These are phyloP conservation scores for Canavalia gladiata DNA, from an alignment of 306 rosid species.

Conservation along the genomic window DNA sequence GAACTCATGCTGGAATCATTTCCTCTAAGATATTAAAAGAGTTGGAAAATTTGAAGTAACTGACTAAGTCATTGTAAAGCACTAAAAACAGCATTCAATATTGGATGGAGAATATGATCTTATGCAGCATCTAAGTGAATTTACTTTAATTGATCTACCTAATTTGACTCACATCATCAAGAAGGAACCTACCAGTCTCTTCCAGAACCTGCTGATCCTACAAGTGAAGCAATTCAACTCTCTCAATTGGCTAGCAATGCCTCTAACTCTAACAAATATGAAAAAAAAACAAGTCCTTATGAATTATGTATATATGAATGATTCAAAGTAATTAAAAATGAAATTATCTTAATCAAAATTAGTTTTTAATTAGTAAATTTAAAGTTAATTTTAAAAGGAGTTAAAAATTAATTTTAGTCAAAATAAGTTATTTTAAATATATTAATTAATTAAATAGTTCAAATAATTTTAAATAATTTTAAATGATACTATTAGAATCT, in stretches of 20 bases:
- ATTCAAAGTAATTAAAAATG: too few species aligned
- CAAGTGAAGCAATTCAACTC: not conserved
- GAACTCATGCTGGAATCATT: slow-evolving; percentile 29
- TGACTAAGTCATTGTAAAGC: slow-evolving; percentile 26
- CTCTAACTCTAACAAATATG: not conserved
- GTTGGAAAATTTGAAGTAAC: slow-evolving; percentile 34
- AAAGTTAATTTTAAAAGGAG: too few species aligned
- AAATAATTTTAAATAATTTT: too few species aligned
- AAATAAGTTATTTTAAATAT: too few species aligned
- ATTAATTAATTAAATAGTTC: too few species aligned
- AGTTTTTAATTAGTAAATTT: too few species aligned
- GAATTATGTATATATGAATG: too few species aligned
- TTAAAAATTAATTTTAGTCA: too few species aligned
- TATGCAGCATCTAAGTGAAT: not conserved
- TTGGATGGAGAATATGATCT: not conserved
- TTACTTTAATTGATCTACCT: not conserved
- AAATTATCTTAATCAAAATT: too few species aligned
- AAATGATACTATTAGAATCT: too few species aligned
- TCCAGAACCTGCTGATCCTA: not conserved
- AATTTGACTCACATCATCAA: not conserved
- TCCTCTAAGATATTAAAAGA: slow-evolving; percentile 6
- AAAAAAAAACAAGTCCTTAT: not conserved
- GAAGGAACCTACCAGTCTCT: not conserved
- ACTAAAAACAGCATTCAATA: slow-evolving; percentile 3
- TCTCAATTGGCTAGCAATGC: not conserved